Evolutionary conservation across 2,329 filamentous ascomycete species (phyloP).

Genomic region (Chaetomium olivaceum): DNA sequence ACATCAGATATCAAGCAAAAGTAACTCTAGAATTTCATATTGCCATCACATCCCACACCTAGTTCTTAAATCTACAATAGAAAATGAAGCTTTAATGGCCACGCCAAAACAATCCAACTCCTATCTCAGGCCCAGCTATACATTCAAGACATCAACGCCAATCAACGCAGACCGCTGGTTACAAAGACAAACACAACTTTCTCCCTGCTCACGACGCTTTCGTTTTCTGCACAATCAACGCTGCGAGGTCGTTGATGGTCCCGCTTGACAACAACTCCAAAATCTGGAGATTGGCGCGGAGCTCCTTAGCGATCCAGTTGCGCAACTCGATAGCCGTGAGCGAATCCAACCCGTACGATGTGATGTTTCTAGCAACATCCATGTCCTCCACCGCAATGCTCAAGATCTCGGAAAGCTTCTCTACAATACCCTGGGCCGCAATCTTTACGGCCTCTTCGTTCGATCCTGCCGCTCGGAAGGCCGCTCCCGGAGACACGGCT

Average conservation of each 20-base stretch:
- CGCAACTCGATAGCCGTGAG: constrained; percentile 37
- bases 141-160: no score
- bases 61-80: no score
- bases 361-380: constrained; percentile 33
- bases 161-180: no score
- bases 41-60: no score
- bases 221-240: constrained; percentile 32
- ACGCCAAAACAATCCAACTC: no score
- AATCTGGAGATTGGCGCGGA: constrained; percentile 33
- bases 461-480: constrained; percentile 35
- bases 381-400: constrained; percentile 32
- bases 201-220: constrained; percentile 9
- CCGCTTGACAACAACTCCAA: constrained; percentile 35
- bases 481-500: constrained; percentile 32
- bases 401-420: constrained; percentile 37
- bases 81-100: no score
- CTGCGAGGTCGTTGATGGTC: constrained; percentile 31
- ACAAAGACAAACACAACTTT: no score
- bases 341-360: constrained; percentile 36
- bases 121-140: no score
- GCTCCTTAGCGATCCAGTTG: constrained; percentile 36
- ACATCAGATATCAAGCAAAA: no score
- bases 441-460: constrained; percentile 35
- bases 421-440: constrained; percentile 33
- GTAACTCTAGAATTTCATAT: no score